Evolutionary conservation across 768 basidiomycete genomes (phyloP), one percentile per base, ranked within the genome.

Genomic region (Leccinum truebloodii): DNA sequence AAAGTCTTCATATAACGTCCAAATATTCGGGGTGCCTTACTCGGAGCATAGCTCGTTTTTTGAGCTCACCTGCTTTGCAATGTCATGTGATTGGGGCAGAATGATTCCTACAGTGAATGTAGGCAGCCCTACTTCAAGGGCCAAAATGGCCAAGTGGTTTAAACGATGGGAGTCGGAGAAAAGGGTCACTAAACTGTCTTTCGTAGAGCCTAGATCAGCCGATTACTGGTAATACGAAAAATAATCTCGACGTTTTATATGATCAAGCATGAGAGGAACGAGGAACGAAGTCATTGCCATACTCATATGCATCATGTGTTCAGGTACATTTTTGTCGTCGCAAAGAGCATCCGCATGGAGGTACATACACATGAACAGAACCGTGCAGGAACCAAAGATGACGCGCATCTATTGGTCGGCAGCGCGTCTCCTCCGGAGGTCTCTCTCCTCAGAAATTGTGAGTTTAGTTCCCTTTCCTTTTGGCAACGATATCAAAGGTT

Each of bases 381-480:
- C 34, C 59, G 20, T 14, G 48, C 48, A 54, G 56, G 55, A 61
- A 54, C 20, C 12, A 52, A 59, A n/a, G 60, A 57, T 32, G 59
- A 58, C 1, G 24, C 7, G 12, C 68, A 65, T 77, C 78, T 83
- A 86, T 76, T 88, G 79, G 74, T 89, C 90, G 51, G 86, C 80
- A 67, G 87, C 84, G 57, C 86, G 85, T 81, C 87, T 91, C 82
- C 95, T 88, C 83, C 89, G 87, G 75, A 87, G 82, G 80, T 97
- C 95, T 70, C 95, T 85, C 84, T 98, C 93, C 84, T 95, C 94
- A 16, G 95, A 87, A 73, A 98, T 98, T 63, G 94, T 94, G 69
- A 97, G 90, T 78, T 98, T 97, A 76, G 87, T 90, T 81, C 95
- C 96, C 85, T 96, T 96, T 79, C 95, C 95, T 81, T 90, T 94